Conservation (phyloP, 2,329 filamentous ascomycete genomes). For the Dothidotthia symphoricarpi region DNA sequence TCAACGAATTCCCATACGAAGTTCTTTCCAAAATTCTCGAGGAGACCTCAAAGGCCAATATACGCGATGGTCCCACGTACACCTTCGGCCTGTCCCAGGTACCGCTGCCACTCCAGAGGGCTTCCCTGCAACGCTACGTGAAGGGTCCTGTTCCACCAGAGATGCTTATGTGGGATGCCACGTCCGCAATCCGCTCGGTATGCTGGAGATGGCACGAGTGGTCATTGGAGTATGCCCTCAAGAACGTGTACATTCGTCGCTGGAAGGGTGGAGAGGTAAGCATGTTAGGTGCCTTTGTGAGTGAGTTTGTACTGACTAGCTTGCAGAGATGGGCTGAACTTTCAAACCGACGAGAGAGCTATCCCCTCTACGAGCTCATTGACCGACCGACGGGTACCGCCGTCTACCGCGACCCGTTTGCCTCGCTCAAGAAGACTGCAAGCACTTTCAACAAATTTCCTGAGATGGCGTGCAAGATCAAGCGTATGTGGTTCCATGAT, state of each 20-base stretch:
- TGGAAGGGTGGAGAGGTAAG: conserved; percentile 51
- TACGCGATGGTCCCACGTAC: conserved; percentile 48
- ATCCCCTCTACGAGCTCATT: conserved; percentile 51
- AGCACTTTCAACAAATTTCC: conserved; percentile 48
- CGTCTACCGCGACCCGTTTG: conserved; percentile 55
- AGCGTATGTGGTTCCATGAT: conserved; percentile 56
- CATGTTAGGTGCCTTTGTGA: background rate
- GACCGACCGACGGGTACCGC: conserved; percentile 47
- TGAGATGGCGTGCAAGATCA: conserved; percentile 49
- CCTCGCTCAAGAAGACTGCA: conserved; percentile 49
- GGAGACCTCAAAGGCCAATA: conserved; percentile 49
- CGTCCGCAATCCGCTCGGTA: conserved; percentile 49
- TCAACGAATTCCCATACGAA: conserved; percentile 54
- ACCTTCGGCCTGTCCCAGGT: conserved; percentile 55
- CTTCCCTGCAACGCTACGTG: conserved; percentile 50
- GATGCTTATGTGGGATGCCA: conserved; percentile 53
- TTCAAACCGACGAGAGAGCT: conserved; percentile 45
- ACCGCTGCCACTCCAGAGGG: conserved; percentile 47
- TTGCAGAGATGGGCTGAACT: conserved; percentile 53
- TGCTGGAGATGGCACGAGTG: conserved; percentile 55
- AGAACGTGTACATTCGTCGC: conserved; percentile 52
- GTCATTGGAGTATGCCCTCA: conserved; percentile 52
- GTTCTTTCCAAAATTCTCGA: conserved; percentile 54
- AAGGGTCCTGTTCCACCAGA: conserved; percentile 53
- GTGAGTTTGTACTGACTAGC: conserved; percentile 5